Conservation (phyloP, 78 protist genomes). For the Bodo saltans region DNA sequence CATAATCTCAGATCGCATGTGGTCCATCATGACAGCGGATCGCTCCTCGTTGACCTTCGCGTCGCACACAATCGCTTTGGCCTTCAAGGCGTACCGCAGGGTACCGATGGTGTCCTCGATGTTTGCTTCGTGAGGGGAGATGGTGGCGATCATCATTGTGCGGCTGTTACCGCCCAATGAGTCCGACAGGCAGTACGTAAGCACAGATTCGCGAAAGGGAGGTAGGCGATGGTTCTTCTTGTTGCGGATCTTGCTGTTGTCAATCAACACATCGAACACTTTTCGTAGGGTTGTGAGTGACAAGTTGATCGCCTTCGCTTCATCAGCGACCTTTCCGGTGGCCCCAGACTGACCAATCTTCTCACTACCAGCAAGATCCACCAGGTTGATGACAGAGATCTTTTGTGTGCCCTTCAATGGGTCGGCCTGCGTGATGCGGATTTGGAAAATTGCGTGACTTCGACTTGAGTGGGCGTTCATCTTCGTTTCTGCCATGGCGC, state of each 20-base stretch:
- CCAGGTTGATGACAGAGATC: conserved; percentile 62
- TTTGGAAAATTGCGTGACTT: conserved; percentile 61
- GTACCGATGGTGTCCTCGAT: conserved; percentile 74
- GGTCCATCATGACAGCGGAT: conserved; percentile 68
- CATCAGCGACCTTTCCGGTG: conserved; percentile 57
- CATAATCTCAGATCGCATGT: conserved; percentile 52
- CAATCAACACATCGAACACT: conserved; percentile 72
- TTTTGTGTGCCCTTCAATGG: background rate
- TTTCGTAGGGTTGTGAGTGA: conserved; percentile 71
- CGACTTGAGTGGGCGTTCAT: conserved; percentile 66
- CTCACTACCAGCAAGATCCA: conserved; percentile 88
- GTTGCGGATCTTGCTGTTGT: background rate
- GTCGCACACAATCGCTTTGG: conserved; percentile 79
- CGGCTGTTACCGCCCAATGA: conserved; percentile 88
- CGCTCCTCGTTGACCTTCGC: conserved; percentile 86
- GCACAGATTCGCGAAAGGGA: conserved; percentile 85
- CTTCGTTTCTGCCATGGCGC: conserved; percentile 67
- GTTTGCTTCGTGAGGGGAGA: conserved; percentile 74
- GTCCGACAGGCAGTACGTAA: conserved; percentile 81
- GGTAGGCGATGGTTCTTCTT: conserved; percentile 24
- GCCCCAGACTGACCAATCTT: conserved; percentile 71
- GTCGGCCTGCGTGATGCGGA: conserved; percentile 29
- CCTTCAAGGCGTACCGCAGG: conserved; percentile 81
- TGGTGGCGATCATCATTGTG: conserved; percentile 80
- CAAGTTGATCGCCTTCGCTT: conserved; percentile 77